Percentiles rank a stretch among this genome's conserved stretches.
Conservation (phyloP, 1,284 basidiomycete genomes). For the Microbotryomycetes sp. region DNA sequence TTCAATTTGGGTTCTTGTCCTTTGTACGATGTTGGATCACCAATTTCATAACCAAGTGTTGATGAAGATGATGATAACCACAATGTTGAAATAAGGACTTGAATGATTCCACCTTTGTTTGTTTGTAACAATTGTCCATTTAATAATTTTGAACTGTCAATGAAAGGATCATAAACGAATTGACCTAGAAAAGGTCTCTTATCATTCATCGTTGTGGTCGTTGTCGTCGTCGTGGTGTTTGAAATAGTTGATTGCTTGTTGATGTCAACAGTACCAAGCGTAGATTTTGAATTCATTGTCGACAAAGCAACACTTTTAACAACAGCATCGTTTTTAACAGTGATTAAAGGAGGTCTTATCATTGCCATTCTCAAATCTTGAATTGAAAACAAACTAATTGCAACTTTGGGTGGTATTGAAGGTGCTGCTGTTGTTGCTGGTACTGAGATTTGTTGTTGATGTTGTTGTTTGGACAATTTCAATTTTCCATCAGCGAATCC, state of each 20-base stretch:
- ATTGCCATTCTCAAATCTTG: conserved; percentile 12
- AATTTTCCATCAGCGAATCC: not conserved
- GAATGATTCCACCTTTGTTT: conserved; percentile 30
- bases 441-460: not conserved
- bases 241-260: too few species aligned
- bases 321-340: conserved; percentile 18
- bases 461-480: too few species aligned
- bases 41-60: not conserved
- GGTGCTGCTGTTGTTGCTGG: not conserved
- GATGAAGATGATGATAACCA: conserved; percentile 9
- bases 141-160: conserved; percentile 27
- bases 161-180: conserved; percentile 32
- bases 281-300: not conserved
- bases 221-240: not conserved
- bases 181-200: conserved; percentile 24
- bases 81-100: conserved; percentile 28
- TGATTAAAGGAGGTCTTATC: conserved; percentile 20
- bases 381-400: conserved; percentile 19
- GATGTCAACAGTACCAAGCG: not conserved
- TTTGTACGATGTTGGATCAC: not conserved
- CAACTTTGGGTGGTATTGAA: not conserved
- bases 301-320: not conserved
- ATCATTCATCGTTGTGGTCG: not conserved
- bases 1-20: not conserved
- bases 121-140: conserved; percentile 26